Evolutionary conservation across 768 basidiomycete species (phyloP).

Genomic region (Auriscalpium orientale): DNA sequence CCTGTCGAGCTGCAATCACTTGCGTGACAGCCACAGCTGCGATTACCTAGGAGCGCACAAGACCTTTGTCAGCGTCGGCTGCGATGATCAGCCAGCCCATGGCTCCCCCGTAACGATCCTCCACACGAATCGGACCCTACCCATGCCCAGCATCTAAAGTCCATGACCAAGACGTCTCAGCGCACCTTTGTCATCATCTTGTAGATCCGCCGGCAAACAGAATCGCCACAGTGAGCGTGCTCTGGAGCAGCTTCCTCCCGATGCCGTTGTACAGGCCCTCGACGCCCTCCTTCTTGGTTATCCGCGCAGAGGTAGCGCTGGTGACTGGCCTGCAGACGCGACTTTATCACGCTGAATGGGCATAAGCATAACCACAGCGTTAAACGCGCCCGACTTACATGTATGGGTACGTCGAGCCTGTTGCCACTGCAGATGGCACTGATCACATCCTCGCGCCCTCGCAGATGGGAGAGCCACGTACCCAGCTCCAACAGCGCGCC

Average conservation of each 20-base stretch:
- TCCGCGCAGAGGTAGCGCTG: conserved; percentile 69
- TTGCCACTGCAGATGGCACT: conserved; percentile 28
- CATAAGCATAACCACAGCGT: not conserved
- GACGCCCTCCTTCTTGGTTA: conserved; percentile 73
- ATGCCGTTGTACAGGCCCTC: conserved; percentile 83
- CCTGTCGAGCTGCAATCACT: too few species aligned
- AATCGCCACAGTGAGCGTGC: conserved; percentile 88
- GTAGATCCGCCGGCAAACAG: conserved; percentile 82
- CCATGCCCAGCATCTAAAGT: too few species aligned
- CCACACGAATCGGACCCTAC: too few species aligned
- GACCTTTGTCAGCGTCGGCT: too few species aligned
- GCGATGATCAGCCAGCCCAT: too few species aligned
- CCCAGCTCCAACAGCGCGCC: conserved; percentile 90
- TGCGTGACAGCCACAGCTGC: too few species aligned
- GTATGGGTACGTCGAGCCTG: conserved; percentile 63
- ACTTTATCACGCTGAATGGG: conserved; percentile 54
- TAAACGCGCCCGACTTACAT: conserved; percentile 36
- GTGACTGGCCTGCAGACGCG: conserved; percentile 69
- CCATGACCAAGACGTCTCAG: too few species aligned
- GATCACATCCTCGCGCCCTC: not conserved
- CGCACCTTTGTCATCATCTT: conserved; percentile 54
- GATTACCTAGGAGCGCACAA: too few species aligned
- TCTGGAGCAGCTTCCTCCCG: conserved; percentile 82
- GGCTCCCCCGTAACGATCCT: too few species aligned
- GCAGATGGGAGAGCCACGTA: conserved; percentile 24